These are phyloP conservation scores for Populus tomentosa DNA, from an alignment of 441 rosid species.

Conservation along the genomic window DNA sequence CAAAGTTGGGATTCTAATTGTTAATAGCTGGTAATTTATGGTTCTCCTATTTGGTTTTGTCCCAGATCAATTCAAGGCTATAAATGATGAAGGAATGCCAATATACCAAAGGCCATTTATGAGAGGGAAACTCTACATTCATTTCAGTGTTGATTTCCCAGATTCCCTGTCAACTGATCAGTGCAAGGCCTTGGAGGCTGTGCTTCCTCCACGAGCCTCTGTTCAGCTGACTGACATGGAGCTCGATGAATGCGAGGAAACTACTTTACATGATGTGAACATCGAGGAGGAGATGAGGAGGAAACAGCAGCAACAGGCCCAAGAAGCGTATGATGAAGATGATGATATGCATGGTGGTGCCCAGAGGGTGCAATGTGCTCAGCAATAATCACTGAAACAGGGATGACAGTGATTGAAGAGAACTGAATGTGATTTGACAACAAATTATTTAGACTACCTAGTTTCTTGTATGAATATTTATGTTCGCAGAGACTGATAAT, in stretches of 20 bases:
- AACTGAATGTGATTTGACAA: neutral
- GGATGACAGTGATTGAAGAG: neutral
- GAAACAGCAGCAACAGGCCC: constrained; percentile 56
- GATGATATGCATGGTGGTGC: constrained; percentile 77
- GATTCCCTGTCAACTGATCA: constrained; percentile 61
- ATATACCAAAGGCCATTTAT: constrained; percentile 85
- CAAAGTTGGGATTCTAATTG: neutral
- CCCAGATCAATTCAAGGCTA: constrained; percentile 77
- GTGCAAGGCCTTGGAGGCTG: constrained; percentile 60
- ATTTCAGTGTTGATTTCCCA: constrained; percentile 81
- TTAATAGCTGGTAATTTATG: neutral
- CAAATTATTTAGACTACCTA: neutral
- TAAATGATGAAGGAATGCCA: constrained; percentile 94
- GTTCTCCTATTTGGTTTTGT: neutral
- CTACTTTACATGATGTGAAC: constrained; percentile 79
- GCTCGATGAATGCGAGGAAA: constrained; percentile 92
- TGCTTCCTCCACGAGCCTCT: constrained; percentile 57
- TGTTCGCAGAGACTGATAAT: too few species aligned
- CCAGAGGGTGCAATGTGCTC: constrained; percentile 94
- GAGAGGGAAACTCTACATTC: constrained; percentile 87
- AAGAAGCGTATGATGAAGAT: constrained; percentile 83
- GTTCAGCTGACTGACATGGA: constrained; percentile 75
- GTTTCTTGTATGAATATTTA: too few species aligned
- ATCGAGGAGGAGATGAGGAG: constrained; percentile 86
- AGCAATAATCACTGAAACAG: constrained; percentile 36